Percentiles rank a stretch among this genome's conserved stretches.
phyloP scores from a whole-genome alignment of 805 yeast genomes.

The Wickerhamiella australiensis region DNA sequence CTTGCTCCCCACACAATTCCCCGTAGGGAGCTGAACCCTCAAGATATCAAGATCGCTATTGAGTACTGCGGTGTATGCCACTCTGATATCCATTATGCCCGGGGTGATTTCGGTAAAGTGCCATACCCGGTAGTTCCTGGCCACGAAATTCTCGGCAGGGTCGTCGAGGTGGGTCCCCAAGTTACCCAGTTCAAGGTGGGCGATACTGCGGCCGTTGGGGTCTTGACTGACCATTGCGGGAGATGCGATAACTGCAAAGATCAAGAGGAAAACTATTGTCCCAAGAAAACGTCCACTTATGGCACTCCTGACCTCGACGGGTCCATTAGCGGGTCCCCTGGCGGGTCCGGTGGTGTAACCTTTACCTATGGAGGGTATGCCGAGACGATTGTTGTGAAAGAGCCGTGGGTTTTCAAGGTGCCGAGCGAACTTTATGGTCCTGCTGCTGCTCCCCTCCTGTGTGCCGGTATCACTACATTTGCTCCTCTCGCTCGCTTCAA shows the following conservation, averaged over 20 bases:
- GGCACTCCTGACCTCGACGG: conserved; percentile 35
- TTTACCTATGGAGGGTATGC: conserved; percentile 43
- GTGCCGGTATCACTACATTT: conserved; percentile 67
- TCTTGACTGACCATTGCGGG: conserved; percentile 49
- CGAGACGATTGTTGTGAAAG: conserved; percentile 34
- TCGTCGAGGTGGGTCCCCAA: conserved; percentile 44
- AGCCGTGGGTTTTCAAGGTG: conserved; percentile 50
- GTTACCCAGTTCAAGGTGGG: conserved; percentile 43
- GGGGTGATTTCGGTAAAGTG: conserved; percentile 40
- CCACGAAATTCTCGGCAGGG: conserved; percentile 34
- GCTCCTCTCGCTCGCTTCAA: conserved; percentile 46
- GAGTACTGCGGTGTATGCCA: conserved; percentile 38
- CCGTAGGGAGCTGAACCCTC: conserved; percentile 16
- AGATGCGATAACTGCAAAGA: conserved; percentile 47
- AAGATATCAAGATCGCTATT: conserved; percentile 29
- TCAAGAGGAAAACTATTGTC: conserved; percentile 49
- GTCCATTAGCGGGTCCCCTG: no score
- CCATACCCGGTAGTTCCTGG: conserved; percentile 36
- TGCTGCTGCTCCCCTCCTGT: conserved; percentile 58
- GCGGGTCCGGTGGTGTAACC: no score
- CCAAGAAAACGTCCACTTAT: conserved; percentile 40
- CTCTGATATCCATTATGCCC: conserved; percentile 42
- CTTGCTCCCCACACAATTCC: conserved; percentile 13
- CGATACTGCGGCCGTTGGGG: conserved; percentile 73
- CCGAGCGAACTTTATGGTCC: conserved; percentile 43